Base-by-base conservation (phyloP, 2,329 filamentous ascomycete species). In the Diaporthe citriasiana region DNA sequence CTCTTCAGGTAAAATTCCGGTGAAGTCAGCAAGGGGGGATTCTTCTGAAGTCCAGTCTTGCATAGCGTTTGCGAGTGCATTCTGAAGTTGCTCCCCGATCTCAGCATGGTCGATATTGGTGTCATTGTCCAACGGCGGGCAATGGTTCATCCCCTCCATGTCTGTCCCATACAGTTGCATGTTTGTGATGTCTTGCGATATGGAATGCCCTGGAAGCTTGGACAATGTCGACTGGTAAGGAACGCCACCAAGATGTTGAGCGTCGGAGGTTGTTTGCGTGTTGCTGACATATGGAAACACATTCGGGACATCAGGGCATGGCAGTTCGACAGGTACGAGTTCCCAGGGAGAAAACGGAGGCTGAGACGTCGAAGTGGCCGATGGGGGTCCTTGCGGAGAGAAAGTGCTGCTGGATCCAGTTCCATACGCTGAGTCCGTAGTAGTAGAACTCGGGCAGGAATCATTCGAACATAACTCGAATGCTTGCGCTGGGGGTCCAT, bases 401-500 rank as follows among this genome's bases (percentile, higher is more conserved):
- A 30, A 19, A 19, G 9, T n/a, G 33, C n/a, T 33, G 9, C 3
- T 8, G 8, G 4, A 6, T 7, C 8, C 63, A 10, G 3, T 53
- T n/a, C 9, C 33, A 22, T 9, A 19, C 5, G 63, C 22, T 9
- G 63, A 68, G 13, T 13, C 13, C 15, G 63, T 13, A 40, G 22
- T 15, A 4, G 47, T 19, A 40, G 60, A 50, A 12, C 59, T 47
- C n/a, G 4, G 25, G 17, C 15, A 27, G 15, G 25, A 7, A 3
- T 30, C n/a, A 22, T 19, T 27, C 13, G 57, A 17, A n/a, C 4
- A 42, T 9, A 7, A 2, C 7, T 27, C 38, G 4, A 22, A 22
- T 1, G 4, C 33, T 15, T 15, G 4, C 6, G 0, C 1, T 13
- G 3, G 25, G 25, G 4, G 9, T 4, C 1, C 10, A 5, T 68